These are phyloP conservation scores for Penicillium fuscoglaucum DNA, from an alignment of 2,329 filamentous ascomycete species.

Conservation along the genomic window DNA sequence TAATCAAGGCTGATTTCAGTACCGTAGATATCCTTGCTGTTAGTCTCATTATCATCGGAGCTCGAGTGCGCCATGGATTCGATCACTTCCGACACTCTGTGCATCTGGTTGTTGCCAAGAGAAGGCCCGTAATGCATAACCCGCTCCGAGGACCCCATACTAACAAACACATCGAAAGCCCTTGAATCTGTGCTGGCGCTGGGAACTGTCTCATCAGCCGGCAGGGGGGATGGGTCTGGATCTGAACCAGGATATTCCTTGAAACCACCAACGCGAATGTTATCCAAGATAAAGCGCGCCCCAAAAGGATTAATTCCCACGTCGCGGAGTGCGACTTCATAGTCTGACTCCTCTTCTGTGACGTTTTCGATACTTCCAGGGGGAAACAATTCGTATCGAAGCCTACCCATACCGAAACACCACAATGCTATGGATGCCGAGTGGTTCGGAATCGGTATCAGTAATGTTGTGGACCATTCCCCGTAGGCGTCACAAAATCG, in stretches of 20 bases:
- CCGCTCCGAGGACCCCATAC: background rate
- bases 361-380: slow-evolving; percentile 47
- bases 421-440: slow-evolving; percentile 35
- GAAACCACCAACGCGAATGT: background rate
- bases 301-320: slow-evolving; percentile 71
- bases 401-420: slow-evolving; percentile 45
- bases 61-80: background rate
- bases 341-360: slow-evolving; percentile 59
- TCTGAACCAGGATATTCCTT: background rate
- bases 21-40: background rate
- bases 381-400: background rate
- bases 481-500: background rate
- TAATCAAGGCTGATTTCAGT: background rate
- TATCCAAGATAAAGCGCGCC: slow-evolving; percentile 61
- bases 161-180: background rate
- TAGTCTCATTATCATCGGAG: background rate
- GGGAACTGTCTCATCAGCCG: background rate
- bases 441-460: slow-evolving; percentile 14
- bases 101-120: background rate
- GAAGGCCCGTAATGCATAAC: background rate
- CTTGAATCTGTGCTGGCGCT: background rate
- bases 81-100: background rate
- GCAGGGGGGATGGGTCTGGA: background rate
- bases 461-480: background rate
- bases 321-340: slow-evolving; percentile 53